phyloP scores from a whole-genome alignment of 345 rosid species.

The Boechera stricta region DNA sequence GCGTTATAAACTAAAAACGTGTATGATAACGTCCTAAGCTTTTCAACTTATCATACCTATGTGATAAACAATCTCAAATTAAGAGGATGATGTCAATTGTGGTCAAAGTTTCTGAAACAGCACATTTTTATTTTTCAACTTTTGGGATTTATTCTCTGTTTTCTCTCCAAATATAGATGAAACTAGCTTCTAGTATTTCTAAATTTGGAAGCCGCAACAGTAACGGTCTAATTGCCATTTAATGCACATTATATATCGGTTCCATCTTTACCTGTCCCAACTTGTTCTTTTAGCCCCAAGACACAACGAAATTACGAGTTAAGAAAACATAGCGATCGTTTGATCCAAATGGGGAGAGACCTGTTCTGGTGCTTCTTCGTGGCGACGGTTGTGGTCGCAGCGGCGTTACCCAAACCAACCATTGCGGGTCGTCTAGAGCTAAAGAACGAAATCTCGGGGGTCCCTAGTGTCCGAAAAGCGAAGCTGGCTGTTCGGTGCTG shows the following conservation, averaged over 20 bases:
- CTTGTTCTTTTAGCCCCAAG: conserved; percentile 16
- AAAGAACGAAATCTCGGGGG: conserved; percentile 38
- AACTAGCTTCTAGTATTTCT: conserved; percentile 22
- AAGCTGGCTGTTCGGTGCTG: conserved; percentile 43
- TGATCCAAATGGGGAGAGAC: conserved; percentile 12
- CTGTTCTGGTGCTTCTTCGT: conserved; percentile 10
- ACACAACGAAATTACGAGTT: not conserved
- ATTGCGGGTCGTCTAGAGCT: conserved; percentile 39
- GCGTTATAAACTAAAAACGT: not conserved
- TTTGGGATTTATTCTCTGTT: conserved; percentile 20
- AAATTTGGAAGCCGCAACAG: conserved; percentile 22
- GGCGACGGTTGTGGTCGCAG: not conserved
- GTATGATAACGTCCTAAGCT: not conserved
- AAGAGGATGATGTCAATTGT: not conserved
- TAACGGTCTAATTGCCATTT: conserved; percentile 23
- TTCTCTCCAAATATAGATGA: conserved; percentile 10
- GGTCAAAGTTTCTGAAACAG: conserved; percentile 34
- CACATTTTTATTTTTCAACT: conserved; percentile 4
- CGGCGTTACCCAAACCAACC: not conserved
- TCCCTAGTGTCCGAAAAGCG: not conserved
- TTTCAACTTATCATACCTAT: not conserved
- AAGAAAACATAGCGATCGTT: not conserved
- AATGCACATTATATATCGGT: conserved; percentile 20
- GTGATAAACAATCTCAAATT: conserved; percentile 20
- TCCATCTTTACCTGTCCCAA: conserved; percentile 8